Percentiles rank a stretch among this genome's conserved stretches.
Evolutionary conservation across 257 asterid species (phyloP).

Genomic region (Nyctanthes arbortristis): DNA sequence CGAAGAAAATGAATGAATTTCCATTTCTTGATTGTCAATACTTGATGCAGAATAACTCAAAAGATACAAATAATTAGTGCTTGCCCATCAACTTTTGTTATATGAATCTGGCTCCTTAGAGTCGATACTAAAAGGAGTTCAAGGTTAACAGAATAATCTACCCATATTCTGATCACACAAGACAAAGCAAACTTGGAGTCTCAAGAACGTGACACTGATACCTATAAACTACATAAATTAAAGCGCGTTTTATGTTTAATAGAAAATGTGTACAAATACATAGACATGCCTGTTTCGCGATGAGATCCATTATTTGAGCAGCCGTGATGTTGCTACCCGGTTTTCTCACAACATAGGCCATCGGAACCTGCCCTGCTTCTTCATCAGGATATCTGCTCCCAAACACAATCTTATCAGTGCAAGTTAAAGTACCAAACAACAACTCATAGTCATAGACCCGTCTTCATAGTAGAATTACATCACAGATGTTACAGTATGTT

Average conservation of each 20-base stretch:
- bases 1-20: not conserved
- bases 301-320: constrained; percentile 60
- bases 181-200: no score
- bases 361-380: constrained; percentile 95
- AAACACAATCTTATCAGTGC: not conserved
- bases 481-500: no score
- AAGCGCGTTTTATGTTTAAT: no score
- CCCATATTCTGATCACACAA: no score
- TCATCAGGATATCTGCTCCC: constrained; percentile 85
- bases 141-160: not conserved
- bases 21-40: not conserved
- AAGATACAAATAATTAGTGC: not conserved
- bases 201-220: no score
- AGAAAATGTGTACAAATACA: not conserved
- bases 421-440: not conserved
- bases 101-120: no score
- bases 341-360: constrained; percentile 87
- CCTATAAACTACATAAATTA: no score
- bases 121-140: not conserved
- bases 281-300: constrained; percentile 66
- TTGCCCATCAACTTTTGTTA: not conserved
- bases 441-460: no score
- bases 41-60: not conserved
- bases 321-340: constrained; percentile 64
- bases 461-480: no score